Percentiles rank a stretch among this genome's conserved stretches.
Evolutionary conservation across 345 rosid species (phyloP).

Genomic region (Odontarrhena argentea): DNA sequence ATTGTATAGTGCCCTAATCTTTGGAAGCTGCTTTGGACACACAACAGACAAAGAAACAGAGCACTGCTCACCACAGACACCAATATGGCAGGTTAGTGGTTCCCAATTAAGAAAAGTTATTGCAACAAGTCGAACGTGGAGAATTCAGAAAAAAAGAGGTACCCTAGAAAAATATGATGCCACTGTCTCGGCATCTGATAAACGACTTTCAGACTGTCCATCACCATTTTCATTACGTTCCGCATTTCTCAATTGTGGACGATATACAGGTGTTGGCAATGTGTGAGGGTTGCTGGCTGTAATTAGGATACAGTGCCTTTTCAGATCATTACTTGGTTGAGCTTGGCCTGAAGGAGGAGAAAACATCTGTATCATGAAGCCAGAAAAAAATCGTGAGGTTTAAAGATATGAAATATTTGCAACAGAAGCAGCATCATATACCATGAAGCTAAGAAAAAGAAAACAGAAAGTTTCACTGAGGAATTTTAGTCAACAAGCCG

Average conservation of each 20-base stretch:
- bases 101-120: neutral
- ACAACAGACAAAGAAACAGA: slow-evolving; percentile 82
- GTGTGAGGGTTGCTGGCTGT: slow-evolving; percentile 92
- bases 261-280: slow-evolving; percentile 91
- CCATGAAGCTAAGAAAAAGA: neutral
- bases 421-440: slow-evolving; percentile 25
- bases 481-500: slow-evolving; percentile 13
- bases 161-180: slow-evolving; percentile 81
- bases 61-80: slow-evolving; percentile 51
- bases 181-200: slow-evolving; percentile 88
- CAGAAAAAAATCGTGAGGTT: slow-evolving; percentile 36
- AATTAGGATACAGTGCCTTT: slow-evolving; percentile 87
- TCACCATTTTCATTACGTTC: slow-evolving; percentile 68
- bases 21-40: slow-evolving; percentile 89
- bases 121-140: slow-evolving; percentile 9
- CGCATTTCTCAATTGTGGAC: slow-evolving; percentile 63
- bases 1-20: slow-evolving; percentile 75
- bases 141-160: slow-evolving; percentile 21
- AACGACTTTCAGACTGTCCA: slow-evolving; percentile 60
- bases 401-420: slow-evolving; percentile 12
- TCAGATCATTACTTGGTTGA: slow-evolving; percentile 66
- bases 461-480: neutral
- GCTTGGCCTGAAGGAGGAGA: slow-evolving; percentile 64
- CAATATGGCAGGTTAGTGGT: slow-evolving; percentile 40
- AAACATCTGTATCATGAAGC: slow-evolving; percentile 66